phyloP scores from a whole-genome alignment of 495 filamentous ascomycete species.

The Collariella sp. region DNA sequence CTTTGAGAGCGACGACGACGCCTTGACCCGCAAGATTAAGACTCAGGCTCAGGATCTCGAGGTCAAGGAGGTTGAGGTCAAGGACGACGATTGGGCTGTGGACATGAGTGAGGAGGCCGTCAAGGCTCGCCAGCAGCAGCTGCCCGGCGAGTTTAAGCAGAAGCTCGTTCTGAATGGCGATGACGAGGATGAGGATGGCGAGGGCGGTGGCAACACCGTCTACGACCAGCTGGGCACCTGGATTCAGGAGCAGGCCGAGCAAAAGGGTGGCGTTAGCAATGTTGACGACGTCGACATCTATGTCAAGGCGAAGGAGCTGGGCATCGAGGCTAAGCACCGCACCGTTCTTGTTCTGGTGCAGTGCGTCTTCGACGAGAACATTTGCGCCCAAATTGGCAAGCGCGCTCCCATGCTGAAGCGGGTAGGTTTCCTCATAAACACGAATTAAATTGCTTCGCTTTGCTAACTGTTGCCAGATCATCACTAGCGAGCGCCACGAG shows the following conservation, averaged over 20 bases:
- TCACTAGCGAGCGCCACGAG: constrained; percentile 83
- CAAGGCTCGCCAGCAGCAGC: constrained; percentile 82
- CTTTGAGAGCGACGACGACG: constrained; percentile 83
- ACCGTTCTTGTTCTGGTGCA: constrained; percentile 87
- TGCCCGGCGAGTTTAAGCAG: constrained; percentile 85
- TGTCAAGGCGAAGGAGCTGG: constrained; percentile 89
- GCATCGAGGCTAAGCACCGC: constrained; percentile 91
- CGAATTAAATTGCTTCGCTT: neutral
- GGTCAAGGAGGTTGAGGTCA: constrained; percentile 46
- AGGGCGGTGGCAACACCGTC: constrained; percentile 62
- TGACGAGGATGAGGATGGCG: constrained; percentile 76
- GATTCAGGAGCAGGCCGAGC: constrained; percentile 67
- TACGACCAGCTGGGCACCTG: constrained; percentile 93
- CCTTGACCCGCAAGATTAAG: constrained; percentile 83
- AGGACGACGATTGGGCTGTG: constrained; percentile 88
- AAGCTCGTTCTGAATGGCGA: constrained; percentile 76
- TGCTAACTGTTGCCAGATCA: constrained; percentile 51
- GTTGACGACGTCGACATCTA: constrained; percentile 86
- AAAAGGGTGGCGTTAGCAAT: constrained; percentile 61
- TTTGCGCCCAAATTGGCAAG: constrained; percentile 67
- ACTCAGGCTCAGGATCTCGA: constrained; percentile 68
- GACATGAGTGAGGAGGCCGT: constrained; percentile 93
- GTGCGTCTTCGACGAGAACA: constrained; percentile 86
- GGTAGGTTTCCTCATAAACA: constrained; percentile 34
- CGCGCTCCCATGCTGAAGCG: constrained; percentile 83